A percentile compares a stretch with the other conserved stretches of the same genome.
phyloP scores from a whole-genome alignment of 2,329 filamentous ascomycete species.

The Fusarium camptoceras region DNA sequence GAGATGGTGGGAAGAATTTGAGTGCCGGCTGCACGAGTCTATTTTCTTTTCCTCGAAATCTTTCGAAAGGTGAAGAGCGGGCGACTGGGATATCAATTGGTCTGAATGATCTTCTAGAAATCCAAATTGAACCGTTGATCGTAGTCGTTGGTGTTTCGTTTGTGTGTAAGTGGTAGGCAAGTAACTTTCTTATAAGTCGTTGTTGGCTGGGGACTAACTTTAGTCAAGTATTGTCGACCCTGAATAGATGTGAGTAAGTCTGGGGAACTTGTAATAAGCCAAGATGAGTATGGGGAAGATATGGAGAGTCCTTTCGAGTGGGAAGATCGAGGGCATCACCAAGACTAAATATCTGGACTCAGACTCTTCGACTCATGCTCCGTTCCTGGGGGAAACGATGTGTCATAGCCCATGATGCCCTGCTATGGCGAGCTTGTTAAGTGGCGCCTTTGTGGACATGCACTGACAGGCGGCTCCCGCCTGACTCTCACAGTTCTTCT shows the following conservation, averaged over 20 bases:
- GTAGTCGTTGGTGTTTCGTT: constrained; percentile 14
- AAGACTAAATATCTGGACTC: constrained; percentile 45
- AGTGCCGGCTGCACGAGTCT: constrained; percentile 19
- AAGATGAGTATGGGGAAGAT: constrained; percentile 38
- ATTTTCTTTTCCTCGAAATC: constrained; percentile 27
- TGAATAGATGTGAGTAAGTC: constrained; percentile 26
- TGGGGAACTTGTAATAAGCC: constrained; percentile 34
- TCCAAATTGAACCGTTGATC: constrained; percentile 9
- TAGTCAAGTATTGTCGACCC: constrained; percentile 19
- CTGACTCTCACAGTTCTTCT: constrained; percentile 41
- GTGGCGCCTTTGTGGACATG: constrained; percentile 43
- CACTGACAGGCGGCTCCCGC: constrained; percentile 42
- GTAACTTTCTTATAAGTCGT: constrained; percentile 25
- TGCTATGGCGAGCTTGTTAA: constrained; percentile 47
- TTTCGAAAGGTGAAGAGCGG: constrained; percentile 3
- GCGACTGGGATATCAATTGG: constrained; percentile 29
- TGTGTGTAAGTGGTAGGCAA: constrained; percentile 30
- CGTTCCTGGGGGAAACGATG: constrained; percentile 43
- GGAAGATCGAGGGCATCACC: constrained; percentile 40
- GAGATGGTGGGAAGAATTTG: constrained; percentile 35
- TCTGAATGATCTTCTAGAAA: constrained; percentile 7
- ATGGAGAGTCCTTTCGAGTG: constrained; percentile 38
- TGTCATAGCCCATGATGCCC: constrained; percentile 46
- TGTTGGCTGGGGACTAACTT: constrained; percentile 27
- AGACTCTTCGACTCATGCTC: constrained; percentile 31